These are phyloP conservation scores for Alopecurus myosuroides DNA, from an alignment of 176 grass and related monocot genomes.

Conservation along the genomic window DNA sequence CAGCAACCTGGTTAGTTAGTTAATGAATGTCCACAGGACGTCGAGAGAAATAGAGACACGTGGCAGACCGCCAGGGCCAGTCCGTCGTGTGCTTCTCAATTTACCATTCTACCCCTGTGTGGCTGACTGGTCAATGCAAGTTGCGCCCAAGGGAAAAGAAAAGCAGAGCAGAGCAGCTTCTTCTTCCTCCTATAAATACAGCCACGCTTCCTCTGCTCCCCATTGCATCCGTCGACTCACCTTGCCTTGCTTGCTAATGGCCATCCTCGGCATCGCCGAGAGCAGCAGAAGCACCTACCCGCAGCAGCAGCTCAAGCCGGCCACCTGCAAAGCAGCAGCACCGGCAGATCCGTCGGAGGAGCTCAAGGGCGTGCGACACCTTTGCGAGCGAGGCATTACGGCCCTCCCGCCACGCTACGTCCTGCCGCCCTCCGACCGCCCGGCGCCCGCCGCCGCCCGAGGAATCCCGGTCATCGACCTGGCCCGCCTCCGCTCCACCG, in stretches of 20 bases:
- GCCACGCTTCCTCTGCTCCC: not conserved
- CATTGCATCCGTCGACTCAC: not conserved
- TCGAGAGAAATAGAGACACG: too few species aligned
- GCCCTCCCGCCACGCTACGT: constrained; percentile 53
- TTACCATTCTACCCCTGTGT: not conserved
- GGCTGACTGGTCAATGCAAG: not conserved
- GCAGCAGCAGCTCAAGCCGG: not conserved
- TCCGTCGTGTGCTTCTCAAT: too few species aligned
- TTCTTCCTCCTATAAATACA: not conserved
- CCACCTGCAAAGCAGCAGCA: not conserved
- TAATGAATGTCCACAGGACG: too few species aligned
- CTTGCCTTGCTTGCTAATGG: not conserved
- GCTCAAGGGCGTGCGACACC: constrained; percentile 49
- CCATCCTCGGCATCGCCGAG: not conserved
- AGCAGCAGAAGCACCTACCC: not conserved
- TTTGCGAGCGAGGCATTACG: constrained; percentile 55
- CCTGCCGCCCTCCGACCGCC: constrained; percentile 46
- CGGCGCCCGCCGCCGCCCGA: not conserved
- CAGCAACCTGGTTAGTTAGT: too few species aligned
- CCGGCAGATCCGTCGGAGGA: not conserved
- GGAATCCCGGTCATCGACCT: constrained; percentile 65
- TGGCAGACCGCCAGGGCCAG: too few species aligned
- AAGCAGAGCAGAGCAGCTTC: not conserved
- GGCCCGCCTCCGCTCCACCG: constrained; percentile 13
- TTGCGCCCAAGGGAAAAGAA: not conserved